Evolutionary conservation across 2,329 filamentous ascomycete genomes (phyloP).

Genomic region (Metarhizium humberi): DNA sequence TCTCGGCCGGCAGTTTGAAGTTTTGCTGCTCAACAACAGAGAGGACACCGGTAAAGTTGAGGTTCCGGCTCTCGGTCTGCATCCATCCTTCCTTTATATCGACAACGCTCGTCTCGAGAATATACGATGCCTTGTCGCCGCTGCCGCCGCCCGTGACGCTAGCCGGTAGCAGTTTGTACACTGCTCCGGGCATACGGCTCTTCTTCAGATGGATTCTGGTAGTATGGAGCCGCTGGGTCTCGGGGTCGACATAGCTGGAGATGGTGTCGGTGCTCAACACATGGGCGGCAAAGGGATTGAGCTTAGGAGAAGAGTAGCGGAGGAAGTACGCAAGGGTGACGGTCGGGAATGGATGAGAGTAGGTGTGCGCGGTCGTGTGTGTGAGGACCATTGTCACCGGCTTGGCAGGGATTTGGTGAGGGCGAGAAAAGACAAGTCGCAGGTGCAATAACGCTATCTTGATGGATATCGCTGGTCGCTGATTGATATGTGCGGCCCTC

Average conservation of each 20-base stretch:
- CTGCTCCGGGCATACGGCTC: conserved; percentile 64
- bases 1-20: conserved; percentile 40
- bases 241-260: conserved; percentile 60
- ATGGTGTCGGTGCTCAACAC: conserved; percentile 80
- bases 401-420: not conserved
- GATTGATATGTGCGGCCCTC: conserved; percentile 5
- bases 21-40: conserved; percentile 69
- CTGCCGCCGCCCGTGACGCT: conserved; percentile 56
- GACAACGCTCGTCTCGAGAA: conserved; percentile 70
- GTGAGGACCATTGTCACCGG: conserved; percentile 48
- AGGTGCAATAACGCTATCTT: conserved; percentile 8
- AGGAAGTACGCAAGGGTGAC: conserved; percentile 86
- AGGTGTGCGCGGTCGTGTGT: conserved; percentile 59
- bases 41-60: conserved; percentile 74
- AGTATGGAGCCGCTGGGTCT: conserved; percentile 67
- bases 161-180: conserved; percentile 66
- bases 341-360: conserved; percentile 74
- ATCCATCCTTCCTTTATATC: conserved; percentile 77
- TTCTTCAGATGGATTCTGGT: conserved; percentile 76
- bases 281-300: conserved; percentile 74
- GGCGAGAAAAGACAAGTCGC: not conserved
- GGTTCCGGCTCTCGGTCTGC: conserved; percentile 69
- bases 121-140: conserved; percentile 65
- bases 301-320: conserved; percentile 62
- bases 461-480: conserved; percentile 1